Evolutionary conservation across 2,329 filamentous ascomycete species (phyloP), one percentile per base, ranked within the genome.

Genomic region (Xylariales sp.): DNA sequence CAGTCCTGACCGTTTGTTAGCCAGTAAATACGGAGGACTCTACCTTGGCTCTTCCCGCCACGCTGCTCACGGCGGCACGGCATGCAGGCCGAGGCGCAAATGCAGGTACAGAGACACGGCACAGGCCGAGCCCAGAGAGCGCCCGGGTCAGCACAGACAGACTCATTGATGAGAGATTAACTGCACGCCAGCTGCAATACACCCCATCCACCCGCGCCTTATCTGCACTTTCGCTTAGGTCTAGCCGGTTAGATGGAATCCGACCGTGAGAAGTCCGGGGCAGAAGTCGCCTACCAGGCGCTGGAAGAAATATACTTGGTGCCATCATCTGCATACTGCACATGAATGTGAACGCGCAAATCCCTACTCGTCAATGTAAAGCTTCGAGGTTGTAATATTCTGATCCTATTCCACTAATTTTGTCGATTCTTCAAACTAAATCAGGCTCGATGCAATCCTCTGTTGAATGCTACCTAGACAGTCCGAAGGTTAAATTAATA

Each of bases 71-170:
- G 53, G 32, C 6, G 23, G 43, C 57, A 30, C 28, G 45, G 46
- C 39, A 56, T 56, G 49, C 36, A 53, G 46, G 46, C 2, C 36
- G 52, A 65, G 64, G 57, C 52, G 46, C 52, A 57, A 32, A 43
- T 46, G 52, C 56, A 56, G 43, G 56, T 48, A 48, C 56, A 34
- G 50, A 34, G 50, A 46, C 48, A 45, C 39, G 34, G 48, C 48
- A 62, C 18, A 34, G 43, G 18, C 52, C 34, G 45, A 48, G 41
- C 41, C 45, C 53, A 65, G 57, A 32, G 45, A 28, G 52, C 57
- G 16, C 39, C 28, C 16, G 34, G 57, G 50, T 32, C 43, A 28
- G 4, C 28, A 36, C 18, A 18, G 48, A 45, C 41, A 9, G n/a
- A 53, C 52, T 43, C 28, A 41, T 62, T 39, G 58, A 56, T n/a